Conservation (phyloP, 495 filamentous ascomycete genomes). For the Cudoniella acicularis region DNA sequence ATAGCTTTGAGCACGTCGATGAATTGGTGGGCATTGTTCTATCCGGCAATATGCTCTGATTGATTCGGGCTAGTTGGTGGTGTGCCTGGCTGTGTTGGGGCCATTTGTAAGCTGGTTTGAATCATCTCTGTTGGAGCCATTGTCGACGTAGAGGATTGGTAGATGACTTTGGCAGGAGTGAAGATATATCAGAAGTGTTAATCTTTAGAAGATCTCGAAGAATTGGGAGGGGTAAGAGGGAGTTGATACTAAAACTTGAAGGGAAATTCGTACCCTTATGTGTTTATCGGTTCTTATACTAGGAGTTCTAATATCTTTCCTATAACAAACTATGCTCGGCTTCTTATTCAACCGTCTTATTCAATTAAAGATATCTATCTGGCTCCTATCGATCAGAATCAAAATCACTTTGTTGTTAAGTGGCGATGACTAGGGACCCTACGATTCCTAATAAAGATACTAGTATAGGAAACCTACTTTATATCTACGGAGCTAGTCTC, state of each 20-base stretch:
- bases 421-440: slow-evolving; percentile 1
- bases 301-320: background rate
- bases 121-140: slow-evolving; percentile 9
- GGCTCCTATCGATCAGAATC: slow-evolving; percentile 2
- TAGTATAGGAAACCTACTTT: background rate
- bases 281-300: too few species aligned
- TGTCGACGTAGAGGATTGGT: background rate
- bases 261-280: background rate
- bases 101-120: slow-evolving; percentile 7
- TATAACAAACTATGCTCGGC: background rate
- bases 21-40: too few species aligned
- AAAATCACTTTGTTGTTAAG: background rate
- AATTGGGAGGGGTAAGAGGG: background rate
- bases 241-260: background rate
- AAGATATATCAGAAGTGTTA: background rate
- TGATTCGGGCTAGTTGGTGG: slow-evolving; percentile 1
- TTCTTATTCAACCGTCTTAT: slow-evolving; percentile 5
- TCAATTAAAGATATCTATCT: slow-evolving; percentile 5
- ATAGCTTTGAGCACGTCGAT: too few species aligned
- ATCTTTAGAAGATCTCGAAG: background rate
- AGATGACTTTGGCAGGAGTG: too few species aligned
- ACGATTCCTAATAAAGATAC: slow-evolving; percentile 3
- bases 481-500: background rate
- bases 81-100: slow-evolving; percentile 1
- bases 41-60: background rate